These are phyloP conservation scores for Flaveria floridana DNA, from an alignment of 140 eudicot genomes.

Conservation along the genomic window DNA sequence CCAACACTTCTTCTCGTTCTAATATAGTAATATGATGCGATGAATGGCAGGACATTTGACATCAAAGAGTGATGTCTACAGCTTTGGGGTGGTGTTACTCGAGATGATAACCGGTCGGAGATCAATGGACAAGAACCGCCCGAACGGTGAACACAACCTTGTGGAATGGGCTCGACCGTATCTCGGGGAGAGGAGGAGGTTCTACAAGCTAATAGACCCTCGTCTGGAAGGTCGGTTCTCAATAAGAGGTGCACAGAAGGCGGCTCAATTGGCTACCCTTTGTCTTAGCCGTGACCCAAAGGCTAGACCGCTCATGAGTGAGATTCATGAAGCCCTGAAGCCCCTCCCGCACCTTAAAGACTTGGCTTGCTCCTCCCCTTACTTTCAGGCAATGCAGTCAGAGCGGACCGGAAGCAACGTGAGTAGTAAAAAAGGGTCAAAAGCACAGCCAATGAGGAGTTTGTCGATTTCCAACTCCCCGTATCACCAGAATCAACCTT, in stretches of 20 bases:
- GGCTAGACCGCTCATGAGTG: conserved; percentile 84
- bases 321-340: conserved; percentile 58
- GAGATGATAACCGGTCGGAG: conserved; percentile 84
- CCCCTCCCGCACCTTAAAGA: conserved; percentile 70
- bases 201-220: conserved; percentile 71
- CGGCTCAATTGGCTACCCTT: conserved; percentile 79
- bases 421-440: conserved; percentile 46
- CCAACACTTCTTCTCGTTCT: not conserved
- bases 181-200: conserved; percentile 66
- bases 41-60: conserved; percentile 77
- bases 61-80: conserved; percentile 89
- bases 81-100: conserved; percentile 84
- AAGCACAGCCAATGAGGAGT: conserved; percentile 48
- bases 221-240: conserved; percentile 85
- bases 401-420: conserved; percentile 47
- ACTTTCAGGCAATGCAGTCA: conserved; percentile 68
- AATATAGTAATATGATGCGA: not conserved
- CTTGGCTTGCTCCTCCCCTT: conserved; percentile 70
- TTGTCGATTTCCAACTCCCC: conserved; percentile 48
- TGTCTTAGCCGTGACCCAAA: conserved; percentile 90
- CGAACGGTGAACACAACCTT: conserved; percentile 79
- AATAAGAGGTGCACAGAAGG: conserved; percentile 72
- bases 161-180: conserved; percentile 91
- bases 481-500: conserved; percentile 42
- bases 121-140: conserved; percentile 86